Base-by-base conservation (phyloP, 257 asterid genomes). In the Solanum infundibuliforme region DNA sequence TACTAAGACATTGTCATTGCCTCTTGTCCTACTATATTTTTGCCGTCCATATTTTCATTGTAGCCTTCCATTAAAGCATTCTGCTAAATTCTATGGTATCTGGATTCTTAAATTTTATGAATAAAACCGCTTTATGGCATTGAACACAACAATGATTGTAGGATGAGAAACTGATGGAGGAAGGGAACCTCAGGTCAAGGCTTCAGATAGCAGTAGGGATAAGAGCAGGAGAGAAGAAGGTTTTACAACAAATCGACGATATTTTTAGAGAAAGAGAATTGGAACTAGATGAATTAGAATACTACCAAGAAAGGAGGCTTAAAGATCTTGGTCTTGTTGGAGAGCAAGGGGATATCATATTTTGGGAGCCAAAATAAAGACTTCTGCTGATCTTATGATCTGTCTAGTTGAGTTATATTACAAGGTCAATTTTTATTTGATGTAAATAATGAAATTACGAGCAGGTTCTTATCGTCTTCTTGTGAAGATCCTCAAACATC, bases 301-400 rank as follows among this genome's bases (percentile, higher is more conserved):
- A 97, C 89, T 96, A 96, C 90, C 99, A 96, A 88, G 99, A 97
- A 90, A 93, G 99, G 89, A 92, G 99, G 93, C 96, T 97, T 68
- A 96, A 97, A 87, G 98, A 95, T 92, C 99, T 96, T 89, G 99
- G 99, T 85, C 92, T 97, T 25, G 98, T 97, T 71, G 99, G 99
- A 68, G 99, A 97, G 83, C 98, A 96, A 93, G 99, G 99, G 85
- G 99, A 97, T 18, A 95, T 97, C 12, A 96, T 97, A 89, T 96
- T 95, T 91, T 97, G 99, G 99, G 99, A 97, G 88, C 95, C 96
- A 68, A 93, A 94, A 87, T 94, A 94, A 90, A 86, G 12, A 81
- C 12, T 21, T 75, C n/a, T 27, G 27, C 66, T 27, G 18, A 79
- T 3, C 29, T 46, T 81, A 81, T 81, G 85, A 18, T 81, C 68